Evolutionary conservation across 331 rosid species (phyloP), one percentile per base, ranked within the genome.

Genomic region (Cydonia oblonga): DNA sequence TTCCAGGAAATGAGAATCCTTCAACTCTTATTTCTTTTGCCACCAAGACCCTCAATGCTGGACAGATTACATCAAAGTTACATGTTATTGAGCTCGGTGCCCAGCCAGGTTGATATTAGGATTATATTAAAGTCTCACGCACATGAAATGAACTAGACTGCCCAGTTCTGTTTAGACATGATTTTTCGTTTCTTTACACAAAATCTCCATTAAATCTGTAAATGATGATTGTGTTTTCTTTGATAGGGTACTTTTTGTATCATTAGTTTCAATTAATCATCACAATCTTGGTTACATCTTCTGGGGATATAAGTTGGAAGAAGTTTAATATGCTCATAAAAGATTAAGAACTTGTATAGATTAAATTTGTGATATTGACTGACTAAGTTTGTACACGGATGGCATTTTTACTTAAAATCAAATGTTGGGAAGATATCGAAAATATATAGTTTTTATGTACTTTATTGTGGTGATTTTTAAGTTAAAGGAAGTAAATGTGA

Each of bases 21-120:
- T 95, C 99, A 65, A 79, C 70, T 79, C 84, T 95, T 70, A 91
- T 95, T 83, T 87, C 97, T 53, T 95, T 95, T 82, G 99, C 99
- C 61, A 86, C 99, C 0, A 95, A 95, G 82, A 75, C 96, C 12
- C 90, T 91, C 70, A 95, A 91, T 75, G 97, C 99, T 72, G 99
- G 99, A 72, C 99, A 95, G 79, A 79, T 95, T 60, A 80, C 89
- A 64, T 91, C 99, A 29, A 95, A 95, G 88, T 79, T 95, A 53
- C 99, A 95, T 84, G 87, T 95, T 64, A 95, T 95, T 63, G 99
- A 95, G 85, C 86, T 95, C 76, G 99, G 99, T 79, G 99, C 99
- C 73, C 99, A 89, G 88, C 96, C 97, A 89, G 99, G 99, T 95
- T 22, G 77, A 82, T 70, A 72, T 75, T 11, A 63, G 12, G 22